Evolutionary conservation across 1,284 basidiomycete genomes (phyloP), one percentile per base, ranked within the genome.

Genomic region (Thecaphora thlaspeos): DNA sequence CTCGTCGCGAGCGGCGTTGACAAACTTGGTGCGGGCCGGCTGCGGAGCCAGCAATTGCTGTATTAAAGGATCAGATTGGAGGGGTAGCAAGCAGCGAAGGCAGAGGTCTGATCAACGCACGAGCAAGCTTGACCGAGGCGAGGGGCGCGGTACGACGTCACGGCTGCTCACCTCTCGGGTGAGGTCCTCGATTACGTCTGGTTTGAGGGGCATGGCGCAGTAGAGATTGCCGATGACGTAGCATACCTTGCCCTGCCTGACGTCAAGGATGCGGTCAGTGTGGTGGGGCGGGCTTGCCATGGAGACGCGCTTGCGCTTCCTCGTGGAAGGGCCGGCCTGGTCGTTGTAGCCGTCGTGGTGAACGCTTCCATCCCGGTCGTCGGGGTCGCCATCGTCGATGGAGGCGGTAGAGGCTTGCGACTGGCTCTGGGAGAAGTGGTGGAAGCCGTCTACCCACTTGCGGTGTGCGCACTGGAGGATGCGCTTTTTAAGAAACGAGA

Each of bases 171-270:
- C 94, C 73, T 98, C 91, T 74, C 90, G 83, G 14, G 88, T 91
- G 65, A 98, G 84, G 67, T 99, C 95, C 71, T 93, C 88, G 50
- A 99, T 83, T 14, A 99, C 90, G 70, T 97, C 96, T 0, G 94
- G 94, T 77, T 99, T 99, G 51, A 96, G 83, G 4, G 90, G 90
- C 95, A 98, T 97, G 59, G 95, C 89, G 84, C 95, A 88, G 79
- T 97, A 99, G 2, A 97, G 86, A 0, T 94, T 98, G 2, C 94
- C 94, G 53, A 95, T 82, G 58, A 98, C 85, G 78, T 88, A 96
- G 79, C 90, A 95, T 46, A 94, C 80, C 65, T 89, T 82, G 0
- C 87, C 87, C 69, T 90, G 89, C 45, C 86, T 82, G 3, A 98
- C 86, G 52, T 98, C 93, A 4, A 98, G 84, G 7, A 97, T 89